Base-by-base conservation (phyloP, 306 rosid genomes). In the Cucurbita moschata region DNA sequence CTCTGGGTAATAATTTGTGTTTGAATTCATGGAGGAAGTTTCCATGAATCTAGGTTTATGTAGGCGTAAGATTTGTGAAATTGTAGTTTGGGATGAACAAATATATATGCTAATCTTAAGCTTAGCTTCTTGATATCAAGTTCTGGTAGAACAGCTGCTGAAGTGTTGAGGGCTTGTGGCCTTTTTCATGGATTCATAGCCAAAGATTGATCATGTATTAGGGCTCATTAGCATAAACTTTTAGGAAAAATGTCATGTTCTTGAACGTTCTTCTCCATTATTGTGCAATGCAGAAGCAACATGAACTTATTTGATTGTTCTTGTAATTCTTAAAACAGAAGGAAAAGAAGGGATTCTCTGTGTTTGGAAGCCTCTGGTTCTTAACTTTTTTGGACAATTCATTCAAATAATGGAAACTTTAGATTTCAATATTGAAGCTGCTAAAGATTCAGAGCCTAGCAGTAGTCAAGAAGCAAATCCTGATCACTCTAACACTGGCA, bases 401-500 rank as follows among this genome's bases (percentile, higher is more conserved):
- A 63, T 39, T 23, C 56, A 49, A 46, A 23, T 77, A 26, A 88
- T 89, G 96, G 62, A 80, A 81, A 78, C 82, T 15, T 88, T 82
- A 38, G 89, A 86, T 73, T 82, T 83, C 81, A 87, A 92, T 83
- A 55, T 87, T 64, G 88, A 85, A 79, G 77, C 83, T 38, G 86
- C 85, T 64, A 87, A 84, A 60, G 59, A 82, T 71, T 79, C 80
- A 65, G 82, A 88, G 56, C 84, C 18, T 35, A 66, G 83, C 64
- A 76, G 87, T 74, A 88, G 71, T 72, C 90, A 81, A 72, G 89
- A 86, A 72, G 46, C 85, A 66, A 81, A 84, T 58, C 81, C 58
- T 40, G 93, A 82, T 77, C 78, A 54, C 23, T 80, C 89, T 12
- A 84, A 87, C 78, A 86, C 88, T 62, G 52, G 16, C 35, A 81